Percentiles rank a stretch among this genome's conserved stretches.
These are phyloP conservation scores for Pseudophaeomoniella oleicola DNA, from an alignment of 2,329 filamentous ascomycete species.

Conservation along the genomic window DNA sequence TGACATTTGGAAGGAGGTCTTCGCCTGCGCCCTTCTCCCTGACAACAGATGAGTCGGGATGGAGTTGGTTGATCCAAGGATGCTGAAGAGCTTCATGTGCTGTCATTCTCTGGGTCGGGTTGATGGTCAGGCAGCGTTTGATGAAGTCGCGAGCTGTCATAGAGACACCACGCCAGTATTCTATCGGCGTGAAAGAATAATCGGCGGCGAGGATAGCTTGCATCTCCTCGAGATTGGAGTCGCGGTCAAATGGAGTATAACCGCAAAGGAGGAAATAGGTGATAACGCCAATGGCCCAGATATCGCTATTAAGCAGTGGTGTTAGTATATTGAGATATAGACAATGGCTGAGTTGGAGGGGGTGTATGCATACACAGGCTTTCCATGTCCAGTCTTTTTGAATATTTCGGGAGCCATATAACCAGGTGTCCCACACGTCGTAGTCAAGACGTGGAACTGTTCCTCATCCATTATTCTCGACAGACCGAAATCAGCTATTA, in stretches of 20 bases:
- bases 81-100: slow-evolving; percentile 61
- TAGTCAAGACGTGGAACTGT: slow-evolving; percentile 93
- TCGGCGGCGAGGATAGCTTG: slow-evolving; percentile 94
- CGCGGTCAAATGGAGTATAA: slow-evolving; percentile 95
- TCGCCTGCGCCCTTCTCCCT: slow-evolving; percentile 21
- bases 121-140: slow-evolving; percentile 76
- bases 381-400: slow-evolving; percentile 95
- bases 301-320: slow-evolving; percentile 41
- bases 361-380: slow-evolving; percentile 58
- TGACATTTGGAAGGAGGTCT: slow-evolving; percentile 49
- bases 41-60: slow-evolving; percentile 20
- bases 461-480: slow-evolving; percentile 98
- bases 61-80: slow-evolving; percentile 46
- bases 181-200: slow-evolving; percentile 84
- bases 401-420: slow-evolving; percentile 99
- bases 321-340: too few species aligned
- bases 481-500: slow-evolving; percentile 94
- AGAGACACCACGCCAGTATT: slow-evolving; percentile 95
- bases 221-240: slow-evolving; percentile 98
- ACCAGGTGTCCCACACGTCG: slow-evolving; percentile 90
- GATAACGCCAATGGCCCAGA: slow-evolving; percentile 97
- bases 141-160: slow-evolving; percentile 82
- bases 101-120: slow-evolving; percentile 76
- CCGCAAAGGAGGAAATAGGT: slow-evolving; percentile 97
- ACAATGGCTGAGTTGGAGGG: slow-evolving; percentile 2